Percentiles rank a stretch among this genome's conserved stretches.
Conservation (phyloP, 768 basidiomycete genomes). For the Candolleomyces aberdarensis region DNA sequence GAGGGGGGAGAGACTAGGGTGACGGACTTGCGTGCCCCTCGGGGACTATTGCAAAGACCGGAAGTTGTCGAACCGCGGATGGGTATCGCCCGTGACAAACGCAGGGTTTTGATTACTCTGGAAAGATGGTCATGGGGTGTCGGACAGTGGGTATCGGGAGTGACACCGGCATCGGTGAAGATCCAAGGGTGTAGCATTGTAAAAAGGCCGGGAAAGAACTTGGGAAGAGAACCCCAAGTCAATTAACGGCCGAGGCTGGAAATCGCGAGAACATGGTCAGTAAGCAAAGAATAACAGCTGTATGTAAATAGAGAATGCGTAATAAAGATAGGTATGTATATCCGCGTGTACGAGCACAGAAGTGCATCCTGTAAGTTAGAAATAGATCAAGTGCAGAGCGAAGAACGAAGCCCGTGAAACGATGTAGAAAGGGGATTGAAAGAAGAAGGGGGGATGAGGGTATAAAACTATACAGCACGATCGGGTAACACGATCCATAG, state of each 20-base stretch:
- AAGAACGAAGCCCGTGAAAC: not conserved
- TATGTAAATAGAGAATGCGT: not conserved
- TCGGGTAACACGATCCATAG: not conserved
- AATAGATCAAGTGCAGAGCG: not conserved
- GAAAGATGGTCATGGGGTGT: not conserved
- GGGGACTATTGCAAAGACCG: not conserved
- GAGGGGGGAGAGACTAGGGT: not conserved
- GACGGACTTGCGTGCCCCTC: not conserved
- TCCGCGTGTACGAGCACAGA: not conserved
- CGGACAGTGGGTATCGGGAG: not conserved
- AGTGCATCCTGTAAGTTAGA: not conserved
- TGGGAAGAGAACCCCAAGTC: not conserved
- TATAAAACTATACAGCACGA: not conserved
- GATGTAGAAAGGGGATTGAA: not conserved
- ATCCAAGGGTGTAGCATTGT: not conserved
- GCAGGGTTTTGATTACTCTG: not conserved
- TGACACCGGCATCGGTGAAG: not conserved
- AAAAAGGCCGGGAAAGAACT: not conserved
- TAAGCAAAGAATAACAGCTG: not conserved
- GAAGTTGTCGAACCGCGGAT: not conserved
- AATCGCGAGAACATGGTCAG: not conserved
- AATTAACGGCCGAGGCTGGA: not conserved
- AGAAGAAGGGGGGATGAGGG: not conserved
- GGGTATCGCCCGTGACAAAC: not conserved
- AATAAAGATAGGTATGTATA: constrained; percentile 2